Percentiles rank a stretch among this genome's conserved stretches.
Conservation (phyloP, 371 early-diverging fungal genomes). For the Capillidium rhysosporum region DNA sequence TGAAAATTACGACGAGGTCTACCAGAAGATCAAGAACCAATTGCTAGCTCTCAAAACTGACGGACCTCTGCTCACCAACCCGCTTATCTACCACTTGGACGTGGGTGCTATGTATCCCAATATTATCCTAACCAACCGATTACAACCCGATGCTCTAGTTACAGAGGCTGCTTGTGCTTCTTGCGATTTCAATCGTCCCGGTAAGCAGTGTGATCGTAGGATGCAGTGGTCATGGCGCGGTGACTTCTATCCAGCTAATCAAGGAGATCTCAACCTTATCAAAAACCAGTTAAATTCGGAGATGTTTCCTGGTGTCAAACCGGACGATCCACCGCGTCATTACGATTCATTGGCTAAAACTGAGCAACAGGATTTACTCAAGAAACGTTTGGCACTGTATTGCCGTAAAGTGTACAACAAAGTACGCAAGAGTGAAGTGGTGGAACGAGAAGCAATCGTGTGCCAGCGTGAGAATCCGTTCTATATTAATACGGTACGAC, state of each 20-base stretch:
- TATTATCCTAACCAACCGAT: constrained; percentile 97
- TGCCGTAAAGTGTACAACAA: constrained; percentile 79
- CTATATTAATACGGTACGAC: constrained; percentile 95
- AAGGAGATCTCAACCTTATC: constrained; percentile 85
- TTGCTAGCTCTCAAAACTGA: constrained; percentile 45
- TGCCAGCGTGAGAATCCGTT: constrained; percentile 99
- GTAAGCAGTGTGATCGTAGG: constrained; percentile 77
- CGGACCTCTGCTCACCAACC: constrained; percentile 49
- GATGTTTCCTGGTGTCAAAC: constrained; percentile 39
- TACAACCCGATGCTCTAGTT: constrained; percentile 97
- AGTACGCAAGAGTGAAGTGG: constrained; percentile 53
- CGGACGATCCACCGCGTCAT: constrained; percentile 29
- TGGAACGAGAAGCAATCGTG: constrained; percentile 69
- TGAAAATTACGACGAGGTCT: constrained; percentile 19
- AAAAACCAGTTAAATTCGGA: constrained; percentile 65
- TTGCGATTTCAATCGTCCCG: constrained; percentile 86
- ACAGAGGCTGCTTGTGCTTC: constrained; percentile 79
- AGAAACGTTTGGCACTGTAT: constrained; percentile 74
- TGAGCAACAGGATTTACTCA: constrained; percentile 53
- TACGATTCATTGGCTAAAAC: constrained; percentile 40
- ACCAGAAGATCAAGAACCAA: constrained; percentile 26
- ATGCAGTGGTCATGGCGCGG: constrained; percentile 98
- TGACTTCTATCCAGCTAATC: constrained; percentile 85
- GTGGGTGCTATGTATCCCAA: constrained; percentile 99
- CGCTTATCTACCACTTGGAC: constrained; percentile 98